Evolutionary conservation across 257 asterid genomes (phyloP), one percentile per base, ranked within the genome.

Genomic region (Ilex asprella): DNA sequence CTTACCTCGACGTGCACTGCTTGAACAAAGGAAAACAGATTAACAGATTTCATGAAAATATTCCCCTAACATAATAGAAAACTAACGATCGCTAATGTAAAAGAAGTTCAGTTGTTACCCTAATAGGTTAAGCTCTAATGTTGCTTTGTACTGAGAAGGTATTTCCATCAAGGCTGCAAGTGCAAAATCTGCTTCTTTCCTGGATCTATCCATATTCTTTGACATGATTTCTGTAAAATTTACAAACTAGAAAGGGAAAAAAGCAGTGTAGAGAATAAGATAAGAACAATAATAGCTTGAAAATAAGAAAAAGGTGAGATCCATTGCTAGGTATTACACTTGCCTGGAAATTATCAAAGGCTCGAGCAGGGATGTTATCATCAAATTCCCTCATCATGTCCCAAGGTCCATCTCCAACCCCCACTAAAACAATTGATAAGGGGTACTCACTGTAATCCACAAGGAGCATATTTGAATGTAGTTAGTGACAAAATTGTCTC

Each of bases 371-470:
- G 64, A 89, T 89, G 62, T 90, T 90, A 58, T 90, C 97, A 68
- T 90, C 97, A 57, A 90, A 90, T 68, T 90, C 96, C 75, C 67
- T 85, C 97, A 90, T 90, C 95, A 87, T 90, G 69, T 90, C 97
- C 97, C 97, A 90, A 0, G 97, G 97, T 56, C 97, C 97, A 63
- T 86, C 95, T 39, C 97, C 97, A 72, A 89, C 97, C 47, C 96
- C 97, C 63, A 90, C 96, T 72, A 90, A 76, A 61, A 90, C 47
- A 69, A 90, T 90, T 39, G 97, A 90, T 67, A 90, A 70, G 15
- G 97, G 96, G 65, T 85, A 87, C 70, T 87, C 74, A 73, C 97
- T 90, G 84, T 57, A 65, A 70, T 30, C 35, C 76, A 53, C 12
- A 67, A 55, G 39, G 43, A 49, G 21, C 57, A 31, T 11, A 58